Conservation (phyloP, 2,329 filamentous ascomycete genomes). For the Bipolaris gigantea region DNA sequence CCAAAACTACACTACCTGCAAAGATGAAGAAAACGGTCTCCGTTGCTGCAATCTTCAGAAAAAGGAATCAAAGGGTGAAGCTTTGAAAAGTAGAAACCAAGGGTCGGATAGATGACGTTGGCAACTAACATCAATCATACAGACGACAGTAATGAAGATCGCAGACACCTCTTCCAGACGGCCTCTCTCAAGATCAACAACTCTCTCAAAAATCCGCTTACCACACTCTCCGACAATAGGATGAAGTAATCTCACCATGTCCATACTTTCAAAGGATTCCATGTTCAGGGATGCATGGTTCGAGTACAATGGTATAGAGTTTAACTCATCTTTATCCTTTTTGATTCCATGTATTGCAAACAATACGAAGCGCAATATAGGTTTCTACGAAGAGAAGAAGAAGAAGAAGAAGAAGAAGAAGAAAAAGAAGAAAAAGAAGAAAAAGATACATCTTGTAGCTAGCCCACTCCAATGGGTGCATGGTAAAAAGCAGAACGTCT, state of each 20-base stretch:
- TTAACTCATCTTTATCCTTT: neutral
- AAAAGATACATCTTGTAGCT: neutral
- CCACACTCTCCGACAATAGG: neutral
- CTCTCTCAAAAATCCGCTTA: conserved; percentile 19
- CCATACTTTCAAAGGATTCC: too few species aligned
- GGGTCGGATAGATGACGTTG: neutral
- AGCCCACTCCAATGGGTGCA: neutral
- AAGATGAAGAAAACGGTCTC: conserved; percentile 22
- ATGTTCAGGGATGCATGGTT: too few species aligned
- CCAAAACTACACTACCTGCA: neutral
- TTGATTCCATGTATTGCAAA: neutral
- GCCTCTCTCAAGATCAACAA: conserved; percentile 25
- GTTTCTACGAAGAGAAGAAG: neutral
- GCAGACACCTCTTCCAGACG: conserved; percentile 26
- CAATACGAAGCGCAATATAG: neutral
- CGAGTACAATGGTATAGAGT: too few species aligned
- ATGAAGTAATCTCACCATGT: too few species aligned
- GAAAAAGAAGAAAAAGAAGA: too few species aligned
- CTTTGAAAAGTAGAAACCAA: conserved; percentile 30
- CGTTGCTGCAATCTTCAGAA: conserved; percentile 33
- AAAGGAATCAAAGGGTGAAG: conserved; percentile 17
- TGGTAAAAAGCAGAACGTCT: conserved; percentile 17
- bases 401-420: too few species aligned
- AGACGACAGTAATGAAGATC: conserved; percentile 36
- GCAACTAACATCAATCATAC: conserved; percentile 10